Conservation (phyloP, 768 basidiomycete species). For the Kondoa malvinella region DNA sequence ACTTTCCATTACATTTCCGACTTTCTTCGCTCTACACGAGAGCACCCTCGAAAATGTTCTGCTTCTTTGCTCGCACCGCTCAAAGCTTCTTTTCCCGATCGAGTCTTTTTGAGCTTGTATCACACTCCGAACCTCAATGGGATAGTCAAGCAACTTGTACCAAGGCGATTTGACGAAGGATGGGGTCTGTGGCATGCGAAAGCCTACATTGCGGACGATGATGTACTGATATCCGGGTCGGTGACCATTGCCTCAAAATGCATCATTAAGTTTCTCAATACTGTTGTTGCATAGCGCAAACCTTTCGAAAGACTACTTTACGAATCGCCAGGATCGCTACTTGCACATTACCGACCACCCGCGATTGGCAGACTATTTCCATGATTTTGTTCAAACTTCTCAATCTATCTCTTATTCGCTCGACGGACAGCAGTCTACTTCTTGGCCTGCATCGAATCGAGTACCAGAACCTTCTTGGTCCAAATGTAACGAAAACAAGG, state of each 20-base stretch:
- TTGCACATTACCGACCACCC: constrained; percentile 51
- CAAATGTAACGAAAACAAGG: neutral
- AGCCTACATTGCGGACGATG: constrained; percentile 80
- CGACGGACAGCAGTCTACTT: constrained; percentile 24
- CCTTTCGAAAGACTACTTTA: constrained; percentile 79
- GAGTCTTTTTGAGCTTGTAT: constrained; percentile 64
- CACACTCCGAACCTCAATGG: constrained; percentile 71
- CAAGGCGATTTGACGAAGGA: constrained; percentile 88
- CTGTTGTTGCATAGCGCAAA: constrained; percentile 54
- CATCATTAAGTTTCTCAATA: neutral
- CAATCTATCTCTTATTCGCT: constrained; percentile 56
- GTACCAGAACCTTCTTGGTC: neutral
- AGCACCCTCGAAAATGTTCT: constrained; percentile 39
- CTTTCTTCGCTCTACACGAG: constrained; percentile 40
- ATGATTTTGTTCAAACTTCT: constrained; percentile 52
- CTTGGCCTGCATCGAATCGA: constrained; percentile 10
- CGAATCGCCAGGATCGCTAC: constrained; percentile 88
- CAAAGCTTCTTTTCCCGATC: constrained; percentile 48
- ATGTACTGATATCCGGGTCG: constrained; percentile 83
- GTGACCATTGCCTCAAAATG: constrained; percentile 24
- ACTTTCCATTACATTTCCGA: constrained; percentile 60
- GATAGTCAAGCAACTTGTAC: constrained; percentile 55
- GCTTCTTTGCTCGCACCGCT: constrained; percentile 49
- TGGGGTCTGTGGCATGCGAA: constrained; percentile 99
- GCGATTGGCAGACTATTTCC: constrained; percentile 61